Conservation (phyloP, 2,329 filamentous ascomycete genomes). For the Aspergillus uvarum region DNA sequence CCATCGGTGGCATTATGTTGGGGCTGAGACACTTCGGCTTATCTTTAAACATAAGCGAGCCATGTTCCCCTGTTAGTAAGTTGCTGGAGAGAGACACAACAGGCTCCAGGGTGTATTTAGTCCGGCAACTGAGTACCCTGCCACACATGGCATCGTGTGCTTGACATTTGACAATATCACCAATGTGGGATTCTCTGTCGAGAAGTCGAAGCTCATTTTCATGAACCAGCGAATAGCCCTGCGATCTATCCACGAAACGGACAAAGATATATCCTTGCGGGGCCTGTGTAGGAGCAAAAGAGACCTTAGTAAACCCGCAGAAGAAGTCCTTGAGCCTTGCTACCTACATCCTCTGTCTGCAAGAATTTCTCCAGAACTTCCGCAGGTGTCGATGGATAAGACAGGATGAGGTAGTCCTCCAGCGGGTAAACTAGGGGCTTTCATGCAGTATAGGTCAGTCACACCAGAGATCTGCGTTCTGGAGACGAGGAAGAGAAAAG, state of each 20-base stretch:
- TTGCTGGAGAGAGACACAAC: slow-evolving; percentile 25
- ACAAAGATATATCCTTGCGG: slow-evolving; percentile 55
- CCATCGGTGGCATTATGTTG: background rate
- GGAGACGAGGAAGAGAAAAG: background rate
- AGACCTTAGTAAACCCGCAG: slow-evolving; percentile 5
- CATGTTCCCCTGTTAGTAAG: slow-evolving; percentile 23
- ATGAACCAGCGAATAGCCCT: slow-evolving; percentile 45
- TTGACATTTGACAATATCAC: slow-evolving; percentile 55
- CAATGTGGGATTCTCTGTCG: slow-evolving; percentile 55
- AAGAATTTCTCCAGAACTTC: slow-evolving; percentile 29
- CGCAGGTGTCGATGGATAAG: slow-evolving; percentile 29
- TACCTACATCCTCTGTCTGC: slow-evolving; percentile 21
- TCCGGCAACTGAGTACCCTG: slow-evolving; percentile 52
- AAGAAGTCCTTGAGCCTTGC: background rate
- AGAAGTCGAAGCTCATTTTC: slow-evolving; percentile 51
- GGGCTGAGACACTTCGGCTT: slow-evolving; percentile 6
- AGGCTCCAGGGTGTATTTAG: slow-evolving; percentile 47
- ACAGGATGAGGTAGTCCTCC: slow-evolving; percentile 35
- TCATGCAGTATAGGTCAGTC: background rate
- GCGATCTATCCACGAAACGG: slow-evolving; percentile 34
- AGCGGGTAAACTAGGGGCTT: slow-evolving; percentile 14
- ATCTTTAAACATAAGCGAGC: slow-evolving; percentile 22
- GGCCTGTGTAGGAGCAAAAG: slow-evolving; percentile 32
- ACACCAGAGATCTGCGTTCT: background rate
- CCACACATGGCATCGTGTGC: slow-evolving; percentile 53